Base-by-base conservation (phyloP, 805 yeast genomes). In the Kazachstania kunashirensis region DNA sequence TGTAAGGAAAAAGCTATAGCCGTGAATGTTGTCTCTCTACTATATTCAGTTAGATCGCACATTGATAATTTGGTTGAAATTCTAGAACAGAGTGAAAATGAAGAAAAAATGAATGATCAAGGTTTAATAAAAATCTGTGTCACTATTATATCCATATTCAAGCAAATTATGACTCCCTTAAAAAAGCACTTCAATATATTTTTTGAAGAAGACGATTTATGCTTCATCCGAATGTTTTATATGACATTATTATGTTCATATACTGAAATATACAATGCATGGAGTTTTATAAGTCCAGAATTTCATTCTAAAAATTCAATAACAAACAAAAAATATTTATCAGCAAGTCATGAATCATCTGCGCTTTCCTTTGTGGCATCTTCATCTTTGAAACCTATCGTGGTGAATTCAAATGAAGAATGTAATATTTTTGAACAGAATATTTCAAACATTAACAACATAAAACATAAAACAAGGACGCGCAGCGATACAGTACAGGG, bases 191-290 rank as follows among this genome's bases (percentile, higher is more conserved):
- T 73, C 33, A 49, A 59, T 0, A 45, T 63, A 0, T 70, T 78
- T 46, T 69, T 75, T n/a, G 67, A 65, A 26, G 70, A 67, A 29
- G 70, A 74, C 27, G 88, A 81, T 52, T 65, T 77, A 12, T 71
- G 81, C 42, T 78, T 77, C 48, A 66, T 79, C 9, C 61, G 89
- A 42, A 69, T 78, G 68, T 66, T 80, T 31, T 69, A 77, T 41
- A 60, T 80, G 55, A 69, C 78, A 5, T 47, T 77, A 7, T 71
- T 70, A 48, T 79, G 83, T 24, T 70, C 83, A 0, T 71, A 80
- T 42, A 70, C 71, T 38, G 92, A 82, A 53, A 61, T 82, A 34
- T 68, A 66, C 46, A 82, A 82, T 53, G 82, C 86, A 0, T 78
- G 77, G 67, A 64, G 59, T 37, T 54, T 51, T 26, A 48, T 55